Evolutionary conservation across 1,284 basidiomycete species (phyloP), one percentile per base, ranked within the genome.

Genomic region (Bjerkandera adusta): DNA sequence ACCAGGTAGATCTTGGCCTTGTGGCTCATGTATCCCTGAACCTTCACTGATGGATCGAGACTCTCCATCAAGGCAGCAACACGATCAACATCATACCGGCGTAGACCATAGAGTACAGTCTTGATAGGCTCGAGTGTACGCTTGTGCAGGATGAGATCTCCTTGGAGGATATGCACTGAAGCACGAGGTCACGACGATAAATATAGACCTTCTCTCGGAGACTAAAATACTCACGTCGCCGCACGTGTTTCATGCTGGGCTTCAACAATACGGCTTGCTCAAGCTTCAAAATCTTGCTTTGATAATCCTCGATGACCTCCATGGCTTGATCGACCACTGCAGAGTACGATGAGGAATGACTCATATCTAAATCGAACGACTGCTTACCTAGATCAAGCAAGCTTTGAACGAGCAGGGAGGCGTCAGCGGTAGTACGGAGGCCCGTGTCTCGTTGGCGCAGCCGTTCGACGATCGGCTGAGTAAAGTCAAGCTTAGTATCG

Each of bases 111-210:
- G 16, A 87, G 70, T 53, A 86, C 66, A 0, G 79, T 78, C 60
- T 78, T 83, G 58, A 87, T 75, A 0, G 84, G 84, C 44, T 78
- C 81, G 7, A 86, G 68, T 3, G 83, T 85, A 12, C 83, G 75
- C 62, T 84, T 85, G 58, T 83, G 81, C 48, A 84, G 64, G 39
- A 79, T 81, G 11, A 87, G 69, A 57, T 86, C 84, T n/a, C 80
- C 83, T 29, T 81, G 83, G 13, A 86, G 68, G 43, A 86, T 84
- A 52, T 86, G 84, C 43, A 87, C 83, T 85, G 44, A n/a, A n/a
- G n/a, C 16, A 37, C 22, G 36, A 10, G 29, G 25, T 21, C 20
- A 16, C 45, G 3, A 47, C 48, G 22, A 43, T 44, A 18, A 33
- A 24, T 21, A 32, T 43, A 37, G 29, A 36, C 32, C 30, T 33